These are phyloP conservation scores for Fusarium ramigenum DNA, from an alignment of 2,329 filamentous ascomycete genomes.

Conservation along the genomic window DNA sequence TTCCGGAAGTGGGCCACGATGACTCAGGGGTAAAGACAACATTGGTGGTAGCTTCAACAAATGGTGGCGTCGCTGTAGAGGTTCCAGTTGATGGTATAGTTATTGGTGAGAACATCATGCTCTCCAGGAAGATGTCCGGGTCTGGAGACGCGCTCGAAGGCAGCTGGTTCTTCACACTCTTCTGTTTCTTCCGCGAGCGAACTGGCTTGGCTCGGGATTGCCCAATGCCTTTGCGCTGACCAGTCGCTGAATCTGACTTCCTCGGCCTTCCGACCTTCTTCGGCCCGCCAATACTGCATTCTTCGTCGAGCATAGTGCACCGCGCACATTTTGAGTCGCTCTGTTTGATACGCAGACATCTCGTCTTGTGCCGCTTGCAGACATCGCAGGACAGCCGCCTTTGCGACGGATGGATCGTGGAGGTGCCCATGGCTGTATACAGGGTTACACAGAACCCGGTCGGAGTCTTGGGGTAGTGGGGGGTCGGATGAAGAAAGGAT, in stretches of 20 bases:
- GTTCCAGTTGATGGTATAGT: background rate
- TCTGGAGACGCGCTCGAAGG: background rate
- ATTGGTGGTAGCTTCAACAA: background rate
- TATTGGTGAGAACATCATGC: background rate
- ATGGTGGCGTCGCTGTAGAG: rapidly evolving
- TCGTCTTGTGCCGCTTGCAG: background rate
- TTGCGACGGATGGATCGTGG: background rate
- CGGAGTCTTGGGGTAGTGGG: background rate
- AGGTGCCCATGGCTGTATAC: background rate
- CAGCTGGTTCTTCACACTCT: rapidly evolving
- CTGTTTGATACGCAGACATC: background rate
- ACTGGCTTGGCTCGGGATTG: background rate
- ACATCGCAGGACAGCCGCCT: background rate
- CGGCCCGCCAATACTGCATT: background rate
- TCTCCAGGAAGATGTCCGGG: background rate
- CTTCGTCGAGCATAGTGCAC: background rate
- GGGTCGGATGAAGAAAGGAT: background rate
- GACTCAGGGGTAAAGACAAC: background rate
- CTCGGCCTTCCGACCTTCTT: background rate
- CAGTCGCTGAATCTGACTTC: background rate
- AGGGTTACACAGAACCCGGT: background rate
- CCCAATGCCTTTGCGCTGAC: background rate
- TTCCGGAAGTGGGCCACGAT: rapidly evolving
- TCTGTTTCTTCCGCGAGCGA: background rate
- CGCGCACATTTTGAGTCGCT: background rate